A percentile compares a stretch with the other conserved stretches of the same genome.
These are phyloP conservation scores for Oryza rufipogon DNA, from an alignment of 176 grass and related monocot species.

Conservation along the genomic window DNA sequence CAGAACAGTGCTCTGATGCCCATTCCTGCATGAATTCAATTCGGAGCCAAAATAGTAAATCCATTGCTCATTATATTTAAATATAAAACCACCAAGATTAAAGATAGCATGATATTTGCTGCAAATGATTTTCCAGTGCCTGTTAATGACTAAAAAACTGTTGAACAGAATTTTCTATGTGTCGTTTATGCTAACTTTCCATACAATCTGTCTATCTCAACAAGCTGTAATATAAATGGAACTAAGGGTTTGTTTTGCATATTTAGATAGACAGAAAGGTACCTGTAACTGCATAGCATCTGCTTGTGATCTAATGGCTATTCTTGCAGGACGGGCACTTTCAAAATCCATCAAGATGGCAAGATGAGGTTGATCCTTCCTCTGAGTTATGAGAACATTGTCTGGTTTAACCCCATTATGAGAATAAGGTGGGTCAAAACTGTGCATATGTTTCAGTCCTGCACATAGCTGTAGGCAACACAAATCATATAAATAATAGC, in stretches of 20 bases:
- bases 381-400: conserved; percentile 80
- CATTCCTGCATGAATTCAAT: conserved; percentile 61
- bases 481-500: conserved; percentile 12
- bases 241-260: conserved; percentile 25
- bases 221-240: conserved; percentile 13
- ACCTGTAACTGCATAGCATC: conserved; percentile 86
- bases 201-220: neutral
- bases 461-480: conserved; percentile 72
- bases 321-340: conserved; percentile 73
- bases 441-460: conserved; percentile 87
- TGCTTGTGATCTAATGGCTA: conserved; percentile 57
- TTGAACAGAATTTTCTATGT: neutral
- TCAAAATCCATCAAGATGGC: conserved; percentile 97
- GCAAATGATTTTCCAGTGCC: conserved; percentile 20
- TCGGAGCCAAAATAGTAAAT: conserved; percentile 11
- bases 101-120: neutral
- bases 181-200: neutral
- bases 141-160: neutral
- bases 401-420: conserved; percentile 89
- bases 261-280: conserved; percentile 5
- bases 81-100: neutral
- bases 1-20: conserved; percentile 77
- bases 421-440: conserved; percentile 83
- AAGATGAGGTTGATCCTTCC: conserved; percentile 57
- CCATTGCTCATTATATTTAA: conserved; percentile 4